Base-by-base conservation (phyloP, 257 asterid species). In the Nemophila menziesii region DNA sequence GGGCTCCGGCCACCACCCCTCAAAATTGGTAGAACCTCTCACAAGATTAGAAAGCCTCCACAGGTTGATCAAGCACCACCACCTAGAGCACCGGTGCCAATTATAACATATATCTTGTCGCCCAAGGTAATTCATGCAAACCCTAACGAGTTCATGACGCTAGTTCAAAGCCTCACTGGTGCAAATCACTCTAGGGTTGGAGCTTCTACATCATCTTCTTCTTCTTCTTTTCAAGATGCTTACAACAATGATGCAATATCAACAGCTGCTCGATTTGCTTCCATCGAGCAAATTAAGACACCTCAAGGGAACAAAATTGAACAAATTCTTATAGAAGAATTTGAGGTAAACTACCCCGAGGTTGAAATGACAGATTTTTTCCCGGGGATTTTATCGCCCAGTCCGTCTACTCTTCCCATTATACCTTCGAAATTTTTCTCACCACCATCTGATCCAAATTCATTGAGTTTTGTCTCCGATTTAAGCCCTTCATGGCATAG, bases 91-190 rank as follows among this genome's bases (percentile, higher is more conserved):
- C 95, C 94, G 23, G 92, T 82, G 14, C 95, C 94, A 23, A 79
- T 89, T 5, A 89, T 89, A n/a, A 89, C 80, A 34, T 89, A 89
- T 80, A 78, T 92, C 0, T 86, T 89, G 43, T 84, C 97, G 7
- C 97, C 97, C 4, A 89, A 80, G 56, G 70, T 84, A 23, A 84
- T 89, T 60, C 94, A 89, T 62, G 86, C 95, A 64, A 73, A 84
- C 77, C 95, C 97, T 58, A 80, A 68, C 11, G 97, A 89, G 71
- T 89, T 89, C 87, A 89, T 80, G 97, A 67, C 93, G 22, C 43
- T 89, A 12, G 97, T 89, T 8, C 95, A 84, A 46, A 85, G 94
- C 4, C 60, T 89, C 58, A 89, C 97, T 22, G 95, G 97, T 8
- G 65, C 85, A 0, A 67, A 49, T n/a, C 6, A 36, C 54, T 44